Base-by-base conservation (phyloP, 208 protist genomes). In the Leishmania mexicana region DNA sequence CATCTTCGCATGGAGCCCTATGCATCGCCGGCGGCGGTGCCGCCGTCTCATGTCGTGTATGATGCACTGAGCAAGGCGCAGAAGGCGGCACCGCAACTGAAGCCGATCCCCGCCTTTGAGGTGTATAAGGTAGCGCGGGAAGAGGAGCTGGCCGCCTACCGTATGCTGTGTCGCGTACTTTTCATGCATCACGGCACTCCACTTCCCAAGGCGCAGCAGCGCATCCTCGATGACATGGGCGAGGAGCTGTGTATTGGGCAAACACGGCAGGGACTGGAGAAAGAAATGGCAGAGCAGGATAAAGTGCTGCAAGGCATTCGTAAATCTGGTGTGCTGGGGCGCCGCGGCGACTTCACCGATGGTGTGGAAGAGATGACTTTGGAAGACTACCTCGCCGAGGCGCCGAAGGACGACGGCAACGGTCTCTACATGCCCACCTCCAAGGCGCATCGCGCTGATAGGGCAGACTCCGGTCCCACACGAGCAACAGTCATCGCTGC, bases 91-190 rank as follows among this genome's bases (percentile, higher is more conserved):
- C 81, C 86, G 70, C 75, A 79, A 24, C 74, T 92, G 42, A 83
- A 83, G 31, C 85, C 89, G 2, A 87, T 97, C 35, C 89, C 88
- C 40, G 53, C 90, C 64, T 95, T 90, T 75, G 86, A 94, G 28
- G 84, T 97, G 10, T 96, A 97, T 85, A 96, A 96, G 74, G 81
- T 88, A 11, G 92, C 89, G 11, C 89, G 95, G 0, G 93, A 96
- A 80, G 95, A 96, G 86, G 93, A 97, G 81, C 91, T 96, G 11
- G 74, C 81, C 11, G 87, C 87, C 13, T 96, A 92, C 80, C 95
- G 95, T n/a, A 82, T 83, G 65, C 75, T 96, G 6, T 95, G 89
- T 76, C 92, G 95, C 67, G 93, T 92, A n/a, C 82, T 97, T 15
- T 81, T 80, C 31, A 96, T 97, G 95, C 92, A 95, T 83, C 84